phyloP scores from a whole-genome alignment of 176 grass and related monocot genomes.

The Saccharum spontaneum region DNA sequence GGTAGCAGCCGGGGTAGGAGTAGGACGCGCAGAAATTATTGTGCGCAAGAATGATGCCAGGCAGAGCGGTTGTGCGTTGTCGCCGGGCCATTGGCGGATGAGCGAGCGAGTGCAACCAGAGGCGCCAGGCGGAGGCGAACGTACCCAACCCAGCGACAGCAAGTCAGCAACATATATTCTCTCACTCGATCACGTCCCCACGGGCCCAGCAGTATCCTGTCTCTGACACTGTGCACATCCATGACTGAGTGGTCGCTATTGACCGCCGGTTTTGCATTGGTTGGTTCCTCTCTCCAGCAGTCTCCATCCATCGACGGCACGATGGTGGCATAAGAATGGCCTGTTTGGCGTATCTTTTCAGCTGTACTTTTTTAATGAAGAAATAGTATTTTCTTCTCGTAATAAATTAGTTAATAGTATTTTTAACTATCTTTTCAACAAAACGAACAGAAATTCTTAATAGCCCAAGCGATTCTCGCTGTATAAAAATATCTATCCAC shows the following conservation, averaged over 20 bases:
- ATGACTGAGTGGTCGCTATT: background rate
- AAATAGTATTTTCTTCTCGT: no score
- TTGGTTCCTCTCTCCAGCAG: background rate
- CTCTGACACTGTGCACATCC: background rate
- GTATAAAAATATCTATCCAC: no score
- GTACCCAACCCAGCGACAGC: background rate
- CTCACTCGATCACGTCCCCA: background rate
- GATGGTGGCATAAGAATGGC: no score
- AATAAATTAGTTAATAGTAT: no score
- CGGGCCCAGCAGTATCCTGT: background rate
- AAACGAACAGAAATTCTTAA: no score
- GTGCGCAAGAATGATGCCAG: background rate
- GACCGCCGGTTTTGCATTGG: background rate
- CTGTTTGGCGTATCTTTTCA: no score
- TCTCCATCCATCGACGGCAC: background rate
- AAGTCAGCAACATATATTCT: constrained; percentile 16
- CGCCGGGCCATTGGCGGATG: background rate
- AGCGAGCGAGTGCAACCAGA: background rate
- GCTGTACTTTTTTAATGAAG: no score
- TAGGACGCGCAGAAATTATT: background rate
- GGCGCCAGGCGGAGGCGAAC: no score
- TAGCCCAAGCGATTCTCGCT: background rate
- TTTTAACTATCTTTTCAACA: no score
- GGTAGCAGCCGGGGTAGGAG: background rate
- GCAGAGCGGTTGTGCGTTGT: background rate